phyloP scores from a whole-genome alignment of 768 basidiomycete species.

The Boletales sp. region DNA sequence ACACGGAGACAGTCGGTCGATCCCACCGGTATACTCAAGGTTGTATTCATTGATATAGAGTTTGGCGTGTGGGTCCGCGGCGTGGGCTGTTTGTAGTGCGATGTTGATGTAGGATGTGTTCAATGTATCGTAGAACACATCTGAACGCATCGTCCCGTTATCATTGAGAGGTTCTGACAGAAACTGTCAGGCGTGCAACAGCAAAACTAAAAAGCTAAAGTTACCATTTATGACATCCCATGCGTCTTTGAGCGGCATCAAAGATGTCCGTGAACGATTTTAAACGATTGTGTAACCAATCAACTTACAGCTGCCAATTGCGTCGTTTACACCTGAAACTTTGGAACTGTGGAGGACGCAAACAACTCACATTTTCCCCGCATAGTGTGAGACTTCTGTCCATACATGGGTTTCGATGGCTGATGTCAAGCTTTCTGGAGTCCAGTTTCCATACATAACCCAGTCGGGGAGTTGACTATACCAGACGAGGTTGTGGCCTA shows the following conservation, averaged over 20 bases:
- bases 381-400: constrained; percentile 15
- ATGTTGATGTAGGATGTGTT: constrained; percentile 47
- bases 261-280: not conserved
- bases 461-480: constrained; percentile 12
- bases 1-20: not conserved
- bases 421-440: constrained; percentile 10
- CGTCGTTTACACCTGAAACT: not conserved
- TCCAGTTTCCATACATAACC: constrained; percentile 15
- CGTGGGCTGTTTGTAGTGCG: constrained; percentile 39
- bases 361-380: constrained; percentile 10
- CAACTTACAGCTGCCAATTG: constrained; percentile 10
- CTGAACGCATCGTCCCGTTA: constrained; percentile 50
- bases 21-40: constrained; percentile 23
- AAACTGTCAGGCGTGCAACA: not conserved
- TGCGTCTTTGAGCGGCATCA: constrained; percentile 8
- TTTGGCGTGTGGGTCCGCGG: constrained; percentile 30
- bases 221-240: constrained; percentile 22
- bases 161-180: constrained; percentile 39
- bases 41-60: constrained; percentile 33
- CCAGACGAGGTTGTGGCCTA: constrained; percentile 22
- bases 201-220: not conserved
- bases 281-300: not conserved
- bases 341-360: not conserved
- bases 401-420: constrained; percentile 15
- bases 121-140: constrained; percentile 51